phyloP scores from a whole-genome alignment of 352 stramenopile genomes.

The Globisporangium alternatum region DNA sequence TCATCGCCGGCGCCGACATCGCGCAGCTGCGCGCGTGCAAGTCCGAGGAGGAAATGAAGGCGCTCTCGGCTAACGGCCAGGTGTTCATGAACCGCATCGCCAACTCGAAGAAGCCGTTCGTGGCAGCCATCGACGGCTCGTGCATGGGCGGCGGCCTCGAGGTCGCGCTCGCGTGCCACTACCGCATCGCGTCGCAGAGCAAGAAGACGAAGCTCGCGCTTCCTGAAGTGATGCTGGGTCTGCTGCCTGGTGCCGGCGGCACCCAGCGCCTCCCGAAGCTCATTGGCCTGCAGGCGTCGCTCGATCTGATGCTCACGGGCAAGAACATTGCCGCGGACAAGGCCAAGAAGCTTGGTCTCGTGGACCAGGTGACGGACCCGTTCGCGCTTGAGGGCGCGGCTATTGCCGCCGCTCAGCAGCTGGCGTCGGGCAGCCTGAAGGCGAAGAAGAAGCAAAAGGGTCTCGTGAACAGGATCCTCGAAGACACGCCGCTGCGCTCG shows the following conservation, averaged over 20 bases:
- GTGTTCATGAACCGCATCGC: slow-evolving; percentile 91
- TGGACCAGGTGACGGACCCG: slow-evolving; percentile 93
- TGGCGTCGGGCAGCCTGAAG: slow-evolving; percentile 92
- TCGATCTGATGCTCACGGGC: slow-evolving; percentile 98
- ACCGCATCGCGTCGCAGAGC: slow-evolving; percentile 94
- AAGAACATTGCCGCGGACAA: slow-evolving; percentile 95
- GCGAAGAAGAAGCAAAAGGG: slow-evolving; percentile 89
- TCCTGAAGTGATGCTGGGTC: slow-evolving; percentile 96
- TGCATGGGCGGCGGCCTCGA: slow-evolving; percentile 97
- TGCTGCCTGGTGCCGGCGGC: slow-evolving; percentile 97
- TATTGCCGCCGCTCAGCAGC: slow-evolving; percentile 84
- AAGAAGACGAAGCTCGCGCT: slow-evolving; percentile 96
- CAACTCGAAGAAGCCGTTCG: slow-evolving; percentile 92
- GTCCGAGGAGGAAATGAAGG: slow-evolving; percentile 91
- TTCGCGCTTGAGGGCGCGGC: slow-evolving; percentile 90
- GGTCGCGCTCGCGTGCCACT: slow-evolving; percentile 97
- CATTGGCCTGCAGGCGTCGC: slow-evolving; percentile 89
- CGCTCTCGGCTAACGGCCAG: slow-evolving; percentile 91
- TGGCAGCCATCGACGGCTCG: slow-evolving; percentile 96
- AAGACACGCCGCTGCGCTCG: slow-evolving; percentile 93
- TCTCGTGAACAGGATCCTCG: slow-evolving; percentile 87
- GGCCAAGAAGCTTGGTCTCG: slow-evolving; percentile 97
- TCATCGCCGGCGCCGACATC: slow-evolving; percentile 98
- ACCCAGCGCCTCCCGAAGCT: slow-evolving; percentile 96
- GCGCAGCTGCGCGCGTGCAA: slow-evolving; percentile 89